Base-by-base conservation (phyloP, 208 protist species). In the Wallacemonas rigidus region DNA sequence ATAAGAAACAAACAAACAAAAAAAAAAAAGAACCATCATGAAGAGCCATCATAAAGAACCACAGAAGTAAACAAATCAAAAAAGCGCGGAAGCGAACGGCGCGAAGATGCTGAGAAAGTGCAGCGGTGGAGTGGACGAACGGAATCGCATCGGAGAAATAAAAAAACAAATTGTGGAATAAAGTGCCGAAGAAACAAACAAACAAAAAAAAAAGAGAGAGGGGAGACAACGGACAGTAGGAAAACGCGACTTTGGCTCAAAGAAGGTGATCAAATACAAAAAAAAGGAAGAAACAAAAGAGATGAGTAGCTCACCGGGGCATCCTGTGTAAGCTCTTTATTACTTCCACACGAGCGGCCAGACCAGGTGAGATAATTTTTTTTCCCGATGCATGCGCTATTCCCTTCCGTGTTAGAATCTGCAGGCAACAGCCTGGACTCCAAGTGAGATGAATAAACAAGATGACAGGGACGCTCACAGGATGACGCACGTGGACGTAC, bases 281-380 rank as follows among this genome's bases (percentile, higher is more conserved):
- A 12, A 55, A 53, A 57, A 9, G 38, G 11, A 57, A 26, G 43
- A 43, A 70, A 53, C 14, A 38, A 17, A 57, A 40, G 15, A 55
- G 39, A 40, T 63, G 57, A 63, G 44, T 15, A 44, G 17, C 57
- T 38, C 57, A 44, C 38, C 38, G 39, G 35, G 60, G 60, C 60
- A 65, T 65, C 60, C 9, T 53, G 43, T 65, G 60, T 15, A 65
- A 65, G 60, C 45, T 65, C 44, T 65, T 65, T 5, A 51, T 65
- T 65, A 65, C 60, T 65, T 65, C 60, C 43, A 65, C 60, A 65
- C 60, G 60, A 65, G 60, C 40, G 60, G 60, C 60, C 60, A 45
- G 43, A 14, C 6, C 38, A 15, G 56, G 56, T n/a, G 4, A 17
- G 5, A n/a, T n/a, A n/a, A 38, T 58, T 62, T 62, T 62, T 62